Evolutionary conservation across 345 rosid species (phyloP).

Genomic region (Eucalyptus viminalis): DNA sequence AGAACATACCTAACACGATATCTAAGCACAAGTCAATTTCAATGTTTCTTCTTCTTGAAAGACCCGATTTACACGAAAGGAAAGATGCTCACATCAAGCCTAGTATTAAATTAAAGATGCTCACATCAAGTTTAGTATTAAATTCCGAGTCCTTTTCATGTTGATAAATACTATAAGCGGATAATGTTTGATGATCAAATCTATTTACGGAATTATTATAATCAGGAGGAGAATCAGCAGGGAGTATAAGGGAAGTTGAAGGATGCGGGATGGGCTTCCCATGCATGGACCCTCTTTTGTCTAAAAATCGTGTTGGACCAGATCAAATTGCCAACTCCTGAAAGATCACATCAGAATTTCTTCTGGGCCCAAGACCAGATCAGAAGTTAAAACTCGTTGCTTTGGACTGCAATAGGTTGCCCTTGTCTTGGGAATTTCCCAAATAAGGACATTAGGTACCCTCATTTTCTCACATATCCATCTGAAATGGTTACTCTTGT

Average conservation of each 20-base stretch:
- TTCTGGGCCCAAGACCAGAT: background rate
- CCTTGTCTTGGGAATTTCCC: background rate
- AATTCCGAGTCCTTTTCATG: background rate
- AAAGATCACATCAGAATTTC: background rate
- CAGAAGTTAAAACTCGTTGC: background rate
- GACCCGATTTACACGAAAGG: background rate
- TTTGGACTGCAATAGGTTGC: background rate
- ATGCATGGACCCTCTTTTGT: background rate
- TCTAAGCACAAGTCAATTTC: background rate
- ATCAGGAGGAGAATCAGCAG: background rate
- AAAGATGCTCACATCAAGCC: background rate
- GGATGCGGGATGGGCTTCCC: background rate
- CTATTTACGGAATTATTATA: background rate
- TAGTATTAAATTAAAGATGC: background rate
- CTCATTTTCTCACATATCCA: accelerated
- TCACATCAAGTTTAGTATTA: background rate
- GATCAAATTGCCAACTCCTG: background rate
- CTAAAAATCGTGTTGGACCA: background rate
- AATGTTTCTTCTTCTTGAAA: background rate
- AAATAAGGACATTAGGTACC: accelerated
- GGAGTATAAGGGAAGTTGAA: background rate
- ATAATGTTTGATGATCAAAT: background rate
- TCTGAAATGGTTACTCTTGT: no score
- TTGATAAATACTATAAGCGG: background rate
- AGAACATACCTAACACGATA: background rate